Evolutionary conservation across 2,329 filamentous ascomycete genomes (phyloP).

Genomic region (Beauveria asiatica): DNA sequence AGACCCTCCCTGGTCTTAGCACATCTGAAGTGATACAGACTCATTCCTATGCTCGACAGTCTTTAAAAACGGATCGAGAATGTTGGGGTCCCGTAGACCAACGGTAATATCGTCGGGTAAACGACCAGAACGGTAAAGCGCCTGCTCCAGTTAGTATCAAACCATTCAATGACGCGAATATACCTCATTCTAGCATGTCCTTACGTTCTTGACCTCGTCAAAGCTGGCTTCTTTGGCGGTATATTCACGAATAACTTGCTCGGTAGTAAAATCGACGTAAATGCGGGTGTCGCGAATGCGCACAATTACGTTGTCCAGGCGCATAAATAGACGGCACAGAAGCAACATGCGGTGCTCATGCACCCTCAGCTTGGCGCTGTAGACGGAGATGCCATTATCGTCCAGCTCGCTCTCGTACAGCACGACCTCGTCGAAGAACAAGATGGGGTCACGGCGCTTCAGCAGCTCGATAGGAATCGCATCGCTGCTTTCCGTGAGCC

Average conservation of each 20-base stretch:
- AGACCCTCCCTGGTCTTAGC: not conserved
- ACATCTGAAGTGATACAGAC: not conserved
- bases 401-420: constrained; percentile 97
- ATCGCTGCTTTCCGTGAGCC: constrained; percentile 24
- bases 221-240: constrained; percentile 79
- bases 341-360: constrained; percentile 85
- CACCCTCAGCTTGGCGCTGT: constrained; percentile 85
- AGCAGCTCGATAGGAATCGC: constrained; percentile 79
- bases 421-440: constrained; percentile 94
- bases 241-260: constrained; percentile 80
- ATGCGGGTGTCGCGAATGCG: constrained; percentile 83
- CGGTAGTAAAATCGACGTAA: constrained; percentile 78
- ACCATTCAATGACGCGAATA: no score
- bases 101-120: constrained; percentile 66
- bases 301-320: constrained; percentile 82
- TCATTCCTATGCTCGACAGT: constrained; percentile 63
- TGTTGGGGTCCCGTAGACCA: constrained; percentile 71
- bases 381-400: constrained; percentile 88
- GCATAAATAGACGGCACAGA: constrained; percentile 81
- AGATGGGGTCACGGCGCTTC: constrained; percentile 81
- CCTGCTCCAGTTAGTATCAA: constrained; percentile 24
- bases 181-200: constrained; percentile 17
- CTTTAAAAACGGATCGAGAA: constrained; percentile 59
- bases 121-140: constrained; percentile 39
- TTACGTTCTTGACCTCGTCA: constrained; percentile 62